Evolutionary conservation across 2,329 filamentous ascomycete species (phyloP), one percentile per base, ranked within the genome.

Genomic region (Microcera coccophila): DNA sequence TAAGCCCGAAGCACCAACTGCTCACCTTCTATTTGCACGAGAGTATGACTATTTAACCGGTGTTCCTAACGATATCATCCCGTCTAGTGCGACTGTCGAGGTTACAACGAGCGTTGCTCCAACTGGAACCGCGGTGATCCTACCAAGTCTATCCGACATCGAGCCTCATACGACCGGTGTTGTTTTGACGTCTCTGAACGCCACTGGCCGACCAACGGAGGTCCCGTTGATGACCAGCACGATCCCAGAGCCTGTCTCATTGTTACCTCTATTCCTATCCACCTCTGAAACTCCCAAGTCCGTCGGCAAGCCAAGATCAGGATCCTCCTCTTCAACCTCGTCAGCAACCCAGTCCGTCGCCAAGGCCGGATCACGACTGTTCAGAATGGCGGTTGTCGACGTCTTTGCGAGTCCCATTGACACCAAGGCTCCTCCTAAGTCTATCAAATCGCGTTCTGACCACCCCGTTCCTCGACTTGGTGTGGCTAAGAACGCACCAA

Each of bases 391-490:
- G 17, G 57, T 60, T 11, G 45, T 58, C 11, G 61, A 84, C 53
- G 79, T 84, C 39, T 84, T 84, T 50, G 67, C 68, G 7, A 58
- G 62, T 10, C 76, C 81, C 20, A 73, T 85, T 38, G 72, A 70
- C 15, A 77, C 72, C 2, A 69, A 65, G 46, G 62, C 73, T 10
- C 79, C 79, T 3, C 72, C 75, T 1, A 56, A 69, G 0, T 62
- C 66, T 21, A 74, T 85, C 37, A 40, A 58, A 8, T 62, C 66
- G 31, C 70, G 70, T 20, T 54, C 67, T 16, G 78, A 83, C 50
- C 82, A 85, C 50, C 82, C 82, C 0, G 78, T 78, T 19, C 65
- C 74, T 31, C 72, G 77, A 12, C 61, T 70, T 17, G 78, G 78
- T 5, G 69, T 84, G 29, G 60, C 55, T 22, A 62, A 69, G 14